Conservation (phyloP, 768 basidiomycete genomes). For the Lentinula detonsa region DNA sequence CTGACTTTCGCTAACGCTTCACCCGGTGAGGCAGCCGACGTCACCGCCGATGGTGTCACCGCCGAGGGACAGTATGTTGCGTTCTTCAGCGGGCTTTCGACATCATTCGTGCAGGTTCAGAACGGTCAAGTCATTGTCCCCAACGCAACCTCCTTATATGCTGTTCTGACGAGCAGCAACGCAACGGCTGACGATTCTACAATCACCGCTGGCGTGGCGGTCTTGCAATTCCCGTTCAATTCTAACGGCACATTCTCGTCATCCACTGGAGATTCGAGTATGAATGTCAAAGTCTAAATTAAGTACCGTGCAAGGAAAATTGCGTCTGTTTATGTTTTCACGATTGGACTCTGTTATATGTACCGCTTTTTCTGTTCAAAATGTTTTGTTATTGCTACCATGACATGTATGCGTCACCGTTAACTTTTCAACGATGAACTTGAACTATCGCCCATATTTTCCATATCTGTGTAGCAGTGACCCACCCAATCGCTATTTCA, state of each 20-base stretch:
- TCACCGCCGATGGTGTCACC: slow-evolving; percentile 13
- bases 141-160: neutral
- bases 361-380: no score
- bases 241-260: neutral
- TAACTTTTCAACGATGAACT: no score
- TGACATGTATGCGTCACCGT: no score
- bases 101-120: slow-evolving; percentile 8
- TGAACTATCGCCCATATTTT: no score
- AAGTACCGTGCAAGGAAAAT: no score
- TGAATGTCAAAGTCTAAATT: no score
- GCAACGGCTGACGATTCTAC: neutral
- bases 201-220: neutral
- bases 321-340: no score
- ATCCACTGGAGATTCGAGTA: no score
- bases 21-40: slow-evolving; percentile 20
- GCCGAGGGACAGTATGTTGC: slow-evolving; percentile 25
- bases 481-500: no score
- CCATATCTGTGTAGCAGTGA: no score
- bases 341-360: no score
- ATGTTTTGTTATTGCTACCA: no score
- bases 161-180: neutral
- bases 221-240: neutral
- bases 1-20: slow-evolving; percentile 24
- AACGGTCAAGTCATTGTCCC: neutral
- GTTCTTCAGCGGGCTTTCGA: slow-evolving; percentile 33